Base-by-base conservation (phyloP, 2,329 filamentous ascomycete species). In the Lachnellula suecica region DNA sequence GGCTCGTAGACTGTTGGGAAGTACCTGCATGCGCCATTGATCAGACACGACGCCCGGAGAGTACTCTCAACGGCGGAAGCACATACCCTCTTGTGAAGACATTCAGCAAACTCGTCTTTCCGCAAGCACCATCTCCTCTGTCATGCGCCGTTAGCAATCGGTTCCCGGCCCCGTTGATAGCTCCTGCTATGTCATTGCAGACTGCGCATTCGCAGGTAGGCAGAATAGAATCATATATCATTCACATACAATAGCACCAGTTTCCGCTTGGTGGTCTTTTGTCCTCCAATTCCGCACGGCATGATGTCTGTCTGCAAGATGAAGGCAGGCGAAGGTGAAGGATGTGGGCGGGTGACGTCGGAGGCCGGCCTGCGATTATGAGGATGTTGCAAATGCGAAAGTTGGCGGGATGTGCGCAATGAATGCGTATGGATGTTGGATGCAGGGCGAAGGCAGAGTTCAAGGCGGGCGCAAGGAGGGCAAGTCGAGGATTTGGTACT, bases 1-100 rank as follows among this genome's bases (percentile, higher is more conserved):
- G 94, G 94, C 74, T 97, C 92, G 76, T 97, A 97, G 67, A 97
- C 93, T 52, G 93, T 97, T 47, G 93, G 93, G 72, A 99, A 99
- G 73, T 97, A 96, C 59, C 90, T 93, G 40, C 15, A 24, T 31
- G 27, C 20, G 29, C 6, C 20, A 49, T 53, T 58, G 41, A 20
- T 53, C 17, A 49, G 45, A 27, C 13, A n/a, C 8, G 20, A 20
- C 10, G 11, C 25, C 22, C 23, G 22, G 11, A 10, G n/a, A 20
- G 23, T 13, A 34, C 15, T 15, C 11, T 22, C 11, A 35, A 37
- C 43, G 41, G 40, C 19, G 27, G 25, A 41, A 44, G 43, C 44
- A 53, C 49, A 76, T 76, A 95, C 88, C 93, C 93, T 88, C 93
- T 85, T 63, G 94, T 99, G 75, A 99, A 99, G 71, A 99, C 94